phyloP scores from a whole-genome alignment of 1,139 yeast genomes.

The Casaregolazyma lundiana region DNA sequence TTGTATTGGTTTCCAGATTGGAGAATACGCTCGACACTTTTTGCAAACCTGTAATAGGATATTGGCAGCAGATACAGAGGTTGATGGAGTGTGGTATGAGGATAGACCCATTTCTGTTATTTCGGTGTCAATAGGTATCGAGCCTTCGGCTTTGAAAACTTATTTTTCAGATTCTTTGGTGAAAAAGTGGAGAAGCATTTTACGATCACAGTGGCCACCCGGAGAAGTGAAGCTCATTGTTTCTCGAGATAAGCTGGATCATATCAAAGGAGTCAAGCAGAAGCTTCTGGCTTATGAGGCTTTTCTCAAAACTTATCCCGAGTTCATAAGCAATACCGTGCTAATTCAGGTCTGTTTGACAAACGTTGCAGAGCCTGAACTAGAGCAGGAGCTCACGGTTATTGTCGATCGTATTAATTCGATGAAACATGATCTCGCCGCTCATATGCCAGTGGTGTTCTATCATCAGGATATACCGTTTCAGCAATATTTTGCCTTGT shows the following conservation, averaged over 20 bases:
- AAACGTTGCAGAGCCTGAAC: constrained; percentile 45
- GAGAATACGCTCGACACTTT: constrained; percentile 91
- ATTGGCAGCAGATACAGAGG: constrained; percentile 74
- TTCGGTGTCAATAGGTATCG: constrained; percentile 83
- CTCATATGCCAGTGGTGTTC: constrained; percentile 76
- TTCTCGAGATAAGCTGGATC: constrained; percentile 83
- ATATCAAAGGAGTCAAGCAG: constrained; percentile 82
- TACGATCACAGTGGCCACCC: constrained; percentile 71
- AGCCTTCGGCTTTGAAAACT: constrained; percentile 53
- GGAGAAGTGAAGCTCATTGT: constrained; percentile 61
- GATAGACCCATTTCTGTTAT: constrained; percentile 65
- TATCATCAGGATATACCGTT: constrained; percentile 85
- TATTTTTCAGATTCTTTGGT: constrained; percentile 52
- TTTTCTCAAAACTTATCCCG: constrained; percentile 67
- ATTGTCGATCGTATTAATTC: constrained; percentile 86
- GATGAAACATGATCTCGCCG: constrained; percentile 62
- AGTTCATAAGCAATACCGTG: constrained; percentile 62
- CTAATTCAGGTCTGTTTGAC: constrained; percentile 78
- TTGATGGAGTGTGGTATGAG: constrained; percentile 65
- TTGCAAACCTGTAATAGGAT: constrained; percentile 84
- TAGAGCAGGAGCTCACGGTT: constrained; percentile 66
- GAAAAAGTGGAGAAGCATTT: constrained; percentile 60
- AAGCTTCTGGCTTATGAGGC: constrained; percentile 82
- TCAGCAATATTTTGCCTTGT: constrained; percentile 81
- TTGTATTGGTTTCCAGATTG: constrained; percentile 82